Base-by-base conservation (phyloP, 768 basidiomycete species). In the Mycena chlorophos region DNA sequence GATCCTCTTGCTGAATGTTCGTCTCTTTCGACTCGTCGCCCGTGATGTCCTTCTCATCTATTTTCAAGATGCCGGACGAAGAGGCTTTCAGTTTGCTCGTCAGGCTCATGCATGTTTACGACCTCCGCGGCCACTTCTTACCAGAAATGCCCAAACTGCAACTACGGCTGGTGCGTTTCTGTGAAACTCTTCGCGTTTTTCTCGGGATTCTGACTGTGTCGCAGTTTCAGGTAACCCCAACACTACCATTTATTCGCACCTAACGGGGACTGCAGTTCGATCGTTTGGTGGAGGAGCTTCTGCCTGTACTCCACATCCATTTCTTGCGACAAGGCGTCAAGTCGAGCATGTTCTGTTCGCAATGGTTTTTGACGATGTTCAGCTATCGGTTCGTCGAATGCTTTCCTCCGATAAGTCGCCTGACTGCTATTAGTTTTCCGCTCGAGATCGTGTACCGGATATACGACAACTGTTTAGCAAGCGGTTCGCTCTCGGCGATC, bases 91-190 rank as follows among this genome's bases (percentile, higher is more conserved):
- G 90, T 60, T 83, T 98, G 12, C 81, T 98, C 10, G 94, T 98
- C 26, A 80, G 97, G 51, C 72, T 99, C 16, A 98, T 98, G 97
- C 80, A 97, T 56, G 90, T 95, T 1, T 98, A 99, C 68, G 95
- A 96, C 70, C 78, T 98, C 2, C 86, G 96, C 40, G 94, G 94
- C 1, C 96, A 98, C 72, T 99, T 94, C 73, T 78, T 98, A n/a
- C 95, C 97, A 3, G 96, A 99, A 66, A 99, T 99, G 97, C 97
- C 97, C 1, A 96, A 94, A 62, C 70, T 99, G 4, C 97, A 98
- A 68, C 75, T 94, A 39, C 91, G 96, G 20, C 80, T 99, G 57
- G 89, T 91, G 67, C 74, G 85, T 68, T 23, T 22, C 29, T 4
- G 37, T 51, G 37, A n/a, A n/a, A n/a, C 19, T 46, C 19, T 17